phyloP scores from a whole-genome alignment of 441 rosid genomes.

The Manihot esculenta region DNA sequence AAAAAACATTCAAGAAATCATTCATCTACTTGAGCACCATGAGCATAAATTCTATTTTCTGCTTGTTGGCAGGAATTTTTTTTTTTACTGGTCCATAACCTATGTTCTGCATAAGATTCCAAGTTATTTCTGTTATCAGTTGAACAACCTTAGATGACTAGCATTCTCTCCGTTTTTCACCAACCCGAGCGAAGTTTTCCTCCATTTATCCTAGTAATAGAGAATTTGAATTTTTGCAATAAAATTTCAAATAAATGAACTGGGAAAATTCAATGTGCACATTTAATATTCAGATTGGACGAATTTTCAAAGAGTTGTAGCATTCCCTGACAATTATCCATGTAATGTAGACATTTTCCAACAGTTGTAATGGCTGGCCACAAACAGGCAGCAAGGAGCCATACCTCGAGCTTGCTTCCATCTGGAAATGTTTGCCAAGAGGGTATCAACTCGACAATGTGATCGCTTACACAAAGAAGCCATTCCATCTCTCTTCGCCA shows the following conservation, averaged over 20 bases:
- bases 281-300: neutral
- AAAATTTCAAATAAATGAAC: neutral
- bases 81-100: too few relatives aligned
- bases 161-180: neutral
- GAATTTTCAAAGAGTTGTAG: neutral
- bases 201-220: neutral
- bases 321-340: neutral
- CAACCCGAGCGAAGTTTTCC: neutral
- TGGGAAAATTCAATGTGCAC: neutral
- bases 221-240: neutral
- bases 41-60: neutral
- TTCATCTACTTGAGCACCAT: neutral
- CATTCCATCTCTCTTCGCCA: conserved; percentile 99
- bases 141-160: neutral
- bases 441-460: conserved; percentile 91
- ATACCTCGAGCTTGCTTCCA: conserved; percentile 93
- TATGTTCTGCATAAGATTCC: too few relatives aligned
- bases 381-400: neutral
- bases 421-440: conserved; percentile 95
- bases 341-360: neutral
- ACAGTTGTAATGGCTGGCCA: too few relatives aligned
- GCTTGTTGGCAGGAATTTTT: neutral
- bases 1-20: conserved; percentile 6
- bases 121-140: neutral
- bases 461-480: conserved; percentile 89